Conservation (phyloP, 2,329 filamentous ascomycete species). For the Penicillium sp. region DNA sequence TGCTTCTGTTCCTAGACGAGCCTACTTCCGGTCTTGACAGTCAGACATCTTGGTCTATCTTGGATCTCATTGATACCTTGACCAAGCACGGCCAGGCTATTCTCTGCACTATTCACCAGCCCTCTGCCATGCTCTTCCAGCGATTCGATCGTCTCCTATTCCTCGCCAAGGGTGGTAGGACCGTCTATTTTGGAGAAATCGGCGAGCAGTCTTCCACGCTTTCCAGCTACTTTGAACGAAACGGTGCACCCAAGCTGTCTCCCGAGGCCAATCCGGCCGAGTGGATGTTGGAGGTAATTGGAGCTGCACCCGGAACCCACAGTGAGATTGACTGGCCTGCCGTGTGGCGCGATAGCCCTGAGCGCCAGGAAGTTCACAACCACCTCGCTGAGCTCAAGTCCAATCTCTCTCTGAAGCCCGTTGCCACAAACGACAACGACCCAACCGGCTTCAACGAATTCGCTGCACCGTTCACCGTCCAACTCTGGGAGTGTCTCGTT, state of each 20-base stretch:
- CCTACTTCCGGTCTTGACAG: slow-evolving; percentile 91
- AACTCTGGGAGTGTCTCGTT: slow-evolving; percentile 65
- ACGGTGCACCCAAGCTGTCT: slow-evolving; percentile 61
- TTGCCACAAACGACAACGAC: slow-evolving; percentile 39
- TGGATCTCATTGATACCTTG: slow-evolving; percentile 82
- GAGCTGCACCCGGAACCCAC: slow-evolving; percentile 61
- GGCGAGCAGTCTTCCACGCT: slow-evolving; percentile 58
- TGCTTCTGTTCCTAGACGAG: slow-evolving; percentile 90
- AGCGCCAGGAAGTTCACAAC: slow-evolving; percentile 56
- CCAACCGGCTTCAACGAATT: slow-evolving; percentile 70
- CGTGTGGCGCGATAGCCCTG: slow-evolving; percentile 59
- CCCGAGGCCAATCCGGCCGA: slow-evolving; percentile 70
- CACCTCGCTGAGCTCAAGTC: slow-evolving; percentile 54
- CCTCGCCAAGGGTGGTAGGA: slow-evolving; percentile 63
- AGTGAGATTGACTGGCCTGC: slow-evolving; percentile 66
- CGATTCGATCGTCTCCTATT: slow-evolving; percentile 69
- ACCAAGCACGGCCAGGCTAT: slow-evolving; percentile 87
- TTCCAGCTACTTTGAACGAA: slow-evolving; percentile 62
- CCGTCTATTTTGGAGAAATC: slow-evolving; percentile 68
- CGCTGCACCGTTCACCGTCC: slow-evolving; percentile 68
- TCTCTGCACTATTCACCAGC: slow-evolving; percentile 96
- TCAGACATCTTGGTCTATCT: slow-evolving; percentile 90
- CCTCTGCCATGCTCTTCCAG: slow-evolving; percentile 92
- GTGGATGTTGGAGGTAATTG: slow-evolving; percentile 64
- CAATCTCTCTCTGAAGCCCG: slow-evolving; percentile 41